Evolutionary conservation across 208 protist species (phyloP), one percentile per base, ranked within the genome.

Genomic region (Angomonas deanei): DNA sequence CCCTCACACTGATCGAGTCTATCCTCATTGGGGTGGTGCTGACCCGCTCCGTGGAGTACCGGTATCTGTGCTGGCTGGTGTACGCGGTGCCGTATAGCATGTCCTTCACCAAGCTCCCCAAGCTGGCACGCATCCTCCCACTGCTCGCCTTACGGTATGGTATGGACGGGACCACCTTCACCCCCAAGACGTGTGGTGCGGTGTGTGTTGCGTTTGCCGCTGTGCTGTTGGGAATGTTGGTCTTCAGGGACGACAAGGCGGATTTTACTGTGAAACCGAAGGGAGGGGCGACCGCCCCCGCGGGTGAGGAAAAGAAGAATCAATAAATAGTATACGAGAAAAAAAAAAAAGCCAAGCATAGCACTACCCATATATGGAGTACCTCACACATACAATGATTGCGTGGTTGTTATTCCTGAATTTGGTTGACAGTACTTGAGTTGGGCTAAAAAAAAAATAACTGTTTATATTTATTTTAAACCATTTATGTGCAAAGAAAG

Each of bases 1-100:
- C 86, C 1, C 62, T 82, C 59, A 88, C 88, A 0, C 38, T 98
- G 27, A 82, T 98, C 46, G 76, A 84, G 60, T 86, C 74, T 19
- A 98, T 97, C 69, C 72, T 97, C 15, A 82, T 97, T 55, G 97
- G 95, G 19, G 77, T 98, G 30, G 68, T 82, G 13, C 94, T 92
- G 56, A 64, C 84, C 4, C 78, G 94, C 34, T 80, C 80, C 3
- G 36, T 98, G n/a, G 95, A 98, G 68, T 97, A 92, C 66, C 94
- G 98, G 80, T 98, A 98, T 68, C 91, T 96, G 56, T 60, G 69
- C 11, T 98, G 93, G 89, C 97, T 97, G 74, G 95, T 88, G 66
- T 86, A 96, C 61, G 69, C 70, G 4, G 46, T 97, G 8, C 91
- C 92, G 5, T 77, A 97, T n/a, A 59, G 83, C 21, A 63, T 85